Percentiles rank a stretch among this genome's conserved stretches.
These are phyloP conservation scores for Cyberlindnera bimundalis DNA, from an alignment of 805 yeast species.

Conservation along the genomic window DNA sequence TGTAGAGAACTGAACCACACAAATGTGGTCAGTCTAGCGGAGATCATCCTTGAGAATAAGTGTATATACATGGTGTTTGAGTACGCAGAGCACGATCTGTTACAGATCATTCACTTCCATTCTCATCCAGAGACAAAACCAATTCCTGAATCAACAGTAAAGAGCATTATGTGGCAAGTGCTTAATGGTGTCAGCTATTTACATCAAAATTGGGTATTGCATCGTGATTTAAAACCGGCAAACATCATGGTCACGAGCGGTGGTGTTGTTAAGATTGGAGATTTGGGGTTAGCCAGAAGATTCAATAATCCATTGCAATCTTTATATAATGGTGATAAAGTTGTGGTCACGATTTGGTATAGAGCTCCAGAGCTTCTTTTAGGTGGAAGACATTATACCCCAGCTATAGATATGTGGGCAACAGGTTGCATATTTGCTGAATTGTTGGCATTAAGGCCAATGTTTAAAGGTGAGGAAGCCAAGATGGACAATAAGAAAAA, in stretches of 20 bases:
- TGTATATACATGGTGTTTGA: conserved; percentile 94
- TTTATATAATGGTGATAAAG: conserved; percentile 88
- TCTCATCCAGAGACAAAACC: conserved; percentile 68
- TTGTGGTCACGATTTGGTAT: conserved; percentile 96
- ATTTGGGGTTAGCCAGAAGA: conserved; percentile 85
- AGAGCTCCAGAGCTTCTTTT: conserved; percentile 87
- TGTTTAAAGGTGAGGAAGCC: conserved; percentile 97
- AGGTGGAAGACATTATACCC: conserved; percentile 92
- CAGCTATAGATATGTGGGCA: conserved; percentile 94
- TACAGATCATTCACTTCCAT: conserved; percentile 92
- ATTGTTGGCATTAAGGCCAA: conserved; percentile 80
- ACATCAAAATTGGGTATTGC: conserved; percentile 95
- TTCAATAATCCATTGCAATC: conserved; percentile 86
- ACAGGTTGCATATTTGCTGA: conserved; percentile 95
- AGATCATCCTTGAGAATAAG: conserved; percentile 82
- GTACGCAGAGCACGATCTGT: conserved; percentile 91
- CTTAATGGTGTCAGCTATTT: conserved; percentile 85
- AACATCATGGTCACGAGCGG: conserved; percentile 90
- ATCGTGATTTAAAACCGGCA: conserved; percentile 95
- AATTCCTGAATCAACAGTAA: conserved; percentile 71
- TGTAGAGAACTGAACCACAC: conserved; percentile 83
- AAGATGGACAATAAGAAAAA: conserved; percentile 91
- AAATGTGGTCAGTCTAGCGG: conserved; percentile 76
- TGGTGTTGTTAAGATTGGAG: conserved; percentile 95
- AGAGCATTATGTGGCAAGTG: conserved; percentile 89